phyloP scores from a whole-genome alignment of 805 yeast species.

The Yarrowia sp. region DNA sequence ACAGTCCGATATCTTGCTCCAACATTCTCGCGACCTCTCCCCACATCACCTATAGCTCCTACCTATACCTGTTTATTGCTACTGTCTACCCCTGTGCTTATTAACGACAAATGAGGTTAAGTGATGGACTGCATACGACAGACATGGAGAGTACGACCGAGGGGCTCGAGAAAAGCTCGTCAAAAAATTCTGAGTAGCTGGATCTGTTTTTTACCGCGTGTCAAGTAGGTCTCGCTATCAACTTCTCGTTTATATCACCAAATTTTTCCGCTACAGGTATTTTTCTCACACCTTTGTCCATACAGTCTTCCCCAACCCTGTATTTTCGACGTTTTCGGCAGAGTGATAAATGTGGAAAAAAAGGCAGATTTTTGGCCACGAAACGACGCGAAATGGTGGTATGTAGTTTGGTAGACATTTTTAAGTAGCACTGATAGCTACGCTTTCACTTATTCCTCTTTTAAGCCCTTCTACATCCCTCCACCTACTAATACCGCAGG shows the following conservation, averaged over 20 bases:
- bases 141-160: neutral
- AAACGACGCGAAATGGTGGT: no score
- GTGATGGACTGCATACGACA: slow-evolving; percentile 17
- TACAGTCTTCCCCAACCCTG: slow-evolving; percentile 12
- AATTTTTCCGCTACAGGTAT: neutral
- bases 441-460: no score
- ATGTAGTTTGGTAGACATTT: no score
- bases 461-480: no score
- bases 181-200: neutral
- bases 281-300: neutral
- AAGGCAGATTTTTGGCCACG: neutral
- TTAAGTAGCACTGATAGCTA: no score
- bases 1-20: no score
- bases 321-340: slow-evolving; percentile 11
- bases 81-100: slow-evolving; percentile 10
- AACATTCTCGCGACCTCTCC: no score
- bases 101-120: slow-evolving; percentile 12
- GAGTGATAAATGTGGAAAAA: neutral
- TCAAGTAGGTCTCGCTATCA: no score
- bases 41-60: neutral
- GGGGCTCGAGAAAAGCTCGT: neutral
- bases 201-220: neutral
- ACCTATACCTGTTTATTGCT: neutral
- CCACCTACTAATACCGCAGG: slow-evolving; percentile 29
- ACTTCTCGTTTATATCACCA: no score